These are phyloP conservation scores for Boletus tomentosulus DNA, from an alignment of 768 basidiomycete species.

Conservation along the genomic window DNA sequence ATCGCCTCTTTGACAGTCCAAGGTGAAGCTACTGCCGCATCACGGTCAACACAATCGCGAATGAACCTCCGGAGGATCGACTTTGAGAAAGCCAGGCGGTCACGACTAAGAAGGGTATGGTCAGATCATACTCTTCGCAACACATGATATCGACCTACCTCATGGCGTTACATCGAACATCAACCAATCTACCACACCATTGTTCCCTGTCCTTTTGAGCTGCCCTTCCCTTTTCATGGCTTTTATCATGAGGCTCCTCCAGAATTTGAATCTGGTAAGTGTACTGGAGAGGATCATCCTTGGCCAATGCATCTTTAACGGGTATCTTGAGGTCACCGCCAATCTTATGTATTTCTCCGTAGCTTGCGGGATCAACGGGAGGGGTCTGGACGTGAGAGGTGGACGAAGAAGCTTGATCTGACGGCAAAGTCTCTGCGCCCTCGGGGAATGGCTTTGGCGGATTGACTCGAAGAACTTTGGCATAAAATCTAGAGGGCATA, in stretches of 20 bases:
- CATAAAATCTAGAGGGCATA: constrained; percentile 60
- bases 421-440: constrained; percentile 30
- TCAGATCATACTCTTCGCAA: constrained; percentile 1
- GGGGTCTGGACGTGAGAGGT: constrained; percentile 42
- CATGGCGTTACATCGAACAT: constrained; percentile 76
- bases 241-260: constrained; percentile 69
- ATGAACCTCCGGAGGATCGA: constrained; percentile 96
- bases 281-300: constrained; percentile 80
- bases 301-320: constrained; percentile 60
- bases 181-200: constrained; percentile 74
- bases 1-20: constrained; percentile 92
- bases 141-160: constrained; percentile 48
- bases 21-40: constrained; percentile 87
- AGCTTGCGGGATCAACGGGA: constrained; percentile 45
- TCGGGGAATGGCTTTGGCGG: constrained; percentile 55
- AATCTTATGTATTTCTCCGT: constrained; percentile 58
- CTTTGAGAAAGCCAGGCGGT: constrained; percentile 93
- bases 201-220: constrained; percentile 57
- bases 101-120: constrained; percentile 56
- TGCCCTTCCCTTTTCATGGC: constrained; percentile 55
- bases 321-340: constrained; percentile 77
- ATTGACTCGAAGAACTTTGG: constrained; percentile 73
- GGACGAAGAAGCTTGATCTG: constrained; percentile 35
- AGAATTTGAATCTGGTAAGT: constrained; percentile 85
- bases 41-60: constrained; percentile 91